Evolutionary conservation across 352 stramenopile genomes (phyloP).

Genomic region (Paralagenidium karlingii): DNA sequence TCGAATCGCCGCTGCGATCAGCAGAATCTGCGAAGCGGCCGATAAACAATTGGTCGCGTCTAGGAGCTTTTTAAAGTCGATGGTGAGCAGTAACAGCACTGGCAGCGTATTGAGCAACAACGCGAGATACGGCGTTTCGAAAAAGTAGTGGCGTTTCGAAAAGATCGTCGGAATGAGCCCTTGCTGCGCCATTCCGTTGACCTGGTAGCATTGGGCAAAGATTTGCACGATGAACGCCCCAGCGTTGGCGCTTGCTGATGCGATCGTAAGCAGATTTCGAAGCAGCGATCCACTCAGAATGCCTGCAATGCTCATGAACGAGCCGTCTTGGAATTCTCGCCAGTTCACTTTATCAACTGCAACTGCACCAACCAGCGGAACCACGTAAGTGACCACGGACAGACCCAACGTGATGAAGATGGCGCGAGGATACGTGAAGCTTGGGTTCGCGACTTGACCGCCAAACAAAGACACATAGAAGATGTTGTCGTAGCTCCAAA

Average conservation of each 20-base stretch:
- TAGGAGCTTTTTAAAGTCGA: slow-evolving; percentile 63
- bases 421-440: slow-evolving; percentile 42
- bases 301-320: slow-evolving; percentile 52
- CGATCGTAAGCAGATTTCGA: slow-evolving; percentile 60
- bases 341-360: slow-evolving; percentile 25
- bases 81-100: slow-evolving; percentile 23
- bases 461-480: slow-evolving; percentile 67
- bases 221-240: slow-evolving; percentile 85
- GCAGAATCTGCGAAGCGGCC: too few species aligned
- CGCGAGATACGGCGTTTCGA: slow-evolving; percentile 20
- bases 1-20: too few species aligned
- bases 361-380: slow-evolving; percentile 67
- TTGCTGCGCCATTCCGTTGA: slow-evolving; percentile 47
- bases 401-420: slow-evolving; percentile 67
- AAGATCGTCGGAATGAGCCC: slow-evolving; percentile 66
- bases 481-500: slow-evolving; percentile 89
- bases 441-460: slow-evolving; percentile 60
- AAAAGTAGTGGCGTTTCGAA: slow-evolving; percentile 22
- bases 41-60: slow-evolving; percentile 88
- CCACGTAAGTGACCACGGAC: slow-evolving; percentile 40
- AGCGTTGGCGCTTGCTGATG: slow-evolving; percentile 58
- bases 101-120: slow-evolving; percentile 18
- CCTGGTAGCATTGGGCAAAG: slow-evolving; percentile 68
- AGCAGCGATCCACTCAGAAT: slow-evolving; percentile 64
- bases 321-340: slow-evolving; percentile 60